phyloP scores from a whole-genome alignment of 2,329 filamentous ascomycete genomes.

The Emericellopsis atlantica region DNA sequence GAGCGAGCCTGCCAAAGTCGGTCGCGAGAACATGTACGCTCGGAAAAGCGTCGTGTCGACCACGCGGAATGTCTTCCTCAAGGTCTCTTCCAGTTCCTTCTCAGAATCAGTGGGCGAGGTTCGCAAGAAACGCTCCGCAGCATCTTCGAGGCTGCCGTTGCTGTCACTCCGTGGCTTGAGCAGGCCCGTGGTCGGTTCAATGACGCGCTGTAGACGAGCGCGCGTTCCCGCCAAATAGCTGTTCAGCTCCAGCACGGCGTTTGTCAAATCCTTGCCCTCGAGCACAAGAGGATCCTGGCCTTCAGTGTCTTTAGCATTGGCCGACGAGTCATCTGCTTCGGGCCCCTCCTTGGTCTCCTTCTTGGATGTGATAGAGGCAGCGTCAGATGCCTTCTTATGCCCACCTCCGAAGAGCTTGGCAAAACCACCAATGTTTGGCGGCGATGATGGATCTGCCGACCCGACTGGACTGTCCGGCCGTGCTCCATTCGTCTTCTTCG shows the following conservation, averaged over 20 bases:
- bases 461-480: slow-evolving; percentile 12
- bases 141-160: slow-evolving; percentile 31
- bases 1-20: slow-evolving; percentile 72
- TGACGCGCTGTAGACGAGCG: slow-evolving; percentile 45
- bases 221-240: slow-evolving; percentile 83
- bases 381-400: slow-evolving; percentile 36
- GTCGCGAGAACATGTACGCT: slow-evolving; percentile 85
- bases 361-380: slow-evolving; percentile 46
- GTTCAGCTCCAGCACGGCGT: slow-evolving; percentile 71
- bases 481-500: slow-evolving; percentile 13
- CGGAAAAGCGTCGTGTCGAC: slow-evolving; percentile 93
- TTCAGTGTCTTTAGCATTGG: slow-evolving; percentile 18
- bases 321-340: slow-evolving; percentile 40
- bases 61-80: slow-evolving; percentile 65
- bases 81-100: slow-evolving; percentile 53
- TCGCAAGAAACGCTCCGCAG: slow-evolving; percentile 43
- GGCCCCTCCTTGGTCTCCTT: slow-evolving; percentile 36
- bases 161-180: slow-evolving; percentile 37
- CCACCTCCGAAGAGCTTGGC: slow-evolving; percentile 36
- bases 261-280: slow-evolving; percentile 72
- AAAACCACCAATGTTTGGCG: slow-evolving; percentile 31
- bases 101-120: slow-evolving; percentile 33
- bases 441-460: slow-evolving; percentile 16
- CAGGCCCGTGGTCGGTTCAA: slow-evolving; percentile 50
- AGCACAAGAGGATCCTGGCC: slow-evolving; percentile 15